Evolutionary conservation across 345 rosid genomes (phyloP), one percentile per base, ranked within the genome.

Genomic region (Salix arbutifolia): DNA sequence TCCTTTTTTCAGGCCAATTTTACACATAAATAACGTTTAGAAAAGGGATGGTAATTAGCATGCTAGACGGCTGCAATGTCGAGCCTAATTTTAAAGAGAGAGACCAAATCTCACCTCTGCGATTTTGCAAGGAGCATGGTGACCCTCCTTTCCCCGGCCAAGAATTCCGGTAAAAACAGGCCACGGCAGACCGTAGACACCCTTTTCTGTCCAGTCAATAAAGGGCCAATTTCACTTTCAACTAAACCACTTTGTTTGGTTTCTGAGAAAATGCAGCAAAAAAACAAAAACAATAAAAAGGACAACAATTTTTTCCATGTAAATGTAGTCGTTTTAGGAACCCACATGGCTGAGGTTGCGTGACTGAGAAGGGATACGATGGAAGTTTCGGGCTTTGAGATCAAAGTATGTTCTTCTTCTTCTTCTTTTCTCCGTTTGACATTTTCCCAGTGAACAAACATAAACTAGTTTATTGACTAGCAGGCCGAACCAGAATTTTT

Each of bases 101-200:
- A 74, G 21, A 18, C 11, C 48, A 69, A 16, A 30, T 28, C 76
- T 83, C 1, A 88, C 97, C 96, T 95, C 97, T 21, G 99, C 98
- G 62, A 94, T 87, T 80, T 87, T 91, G 88, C 98, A 94, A 81
- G 75, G 71, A 71, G 88, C 86, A 75, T 77, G 91, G 76, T 94
- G 98, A 71, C 97, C 98, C 52, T 91, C 95, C 53, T 88, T 86
- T 81, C 95, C 98, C 98, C 98, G 91, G 40, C 89, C 85, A 58
- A 86, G 80, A 75, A 83, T 86, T 46, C 92, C 91, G 85, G 85
- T 76, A 16, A 84, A 76, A 70, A 88, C 67, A 23, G 80, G 11
- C 93, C 87, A 88, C 72, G 72, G 62, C 28, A 76, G 81, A 82
- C 80, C 69, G 67, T 42, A 69, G 60, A 72, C 70, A 26, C 78